These are phyloP conservation scores for Nemania diffusa DNA, from an alignment of 2,329 filamentous ascomycete genomes.

Conservation along the genomic window DNA sequence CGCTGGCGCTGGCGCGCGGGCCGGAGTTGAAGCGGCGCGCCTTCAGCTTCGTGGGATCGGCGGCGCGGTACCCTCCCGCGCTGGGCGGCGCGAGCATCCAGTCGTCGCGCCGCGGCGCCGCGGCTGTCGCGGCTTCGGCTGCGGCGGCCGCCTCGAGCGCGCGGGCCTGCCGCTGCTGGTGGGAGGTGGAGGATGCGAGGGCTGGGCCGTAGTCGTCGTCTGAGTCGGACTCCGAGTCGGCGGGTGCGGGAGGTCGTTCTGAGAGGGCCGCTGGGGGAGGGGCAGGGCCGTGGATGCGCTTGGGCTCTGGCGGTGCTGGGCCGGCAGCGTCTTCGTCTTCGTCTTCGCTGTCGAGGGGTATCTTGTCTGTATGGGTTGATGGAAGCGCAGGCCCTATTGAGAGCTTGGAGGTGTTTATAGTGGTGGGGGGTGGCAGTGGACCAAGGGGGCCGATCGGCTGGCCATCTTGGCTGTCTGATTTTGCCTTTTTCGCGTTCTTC, in stretches of 20 bases:
- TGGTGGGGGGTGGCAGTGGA: constrained; percentile 33
- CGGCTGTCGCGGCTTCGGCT: constrained; percentile 48
- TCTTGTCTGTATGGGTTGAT: constrained; percentile 41
- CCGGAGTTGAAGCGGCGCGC: constrained; percentile 84
- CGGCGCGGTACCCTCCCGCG: constrained; percentile 66
- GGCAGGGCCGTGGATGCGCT: constrained; percentile 55
- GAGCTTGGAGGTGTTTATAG: constrained; percentile 26
- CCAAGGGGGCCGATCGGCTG: constrained; percentile 41
- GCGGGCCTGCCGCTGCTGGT: constrained; percentile 43
- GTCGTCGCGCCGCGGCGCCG: constrained; percentile 76
- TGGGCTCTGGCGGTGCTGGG: constrained; percentile 40
- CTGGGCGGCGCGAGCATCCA: constrained; percentile 83
- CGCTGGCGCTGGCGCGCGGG: constrained; percentile 50
- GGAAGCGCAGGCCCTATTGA: constrained; percentile 41
- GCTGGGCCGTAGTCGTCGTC: constrained; percentile 67
- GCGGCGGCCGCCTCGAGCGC: constrained; percentile 47
- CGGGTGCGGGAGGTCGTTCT: constrained; percentile 49
- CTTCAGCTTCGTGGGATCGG: constrained; percentile 84
- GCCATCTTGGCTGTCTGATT: constrained; percentile 55
- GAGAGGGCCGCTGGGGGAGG: constrained; percentile 56
- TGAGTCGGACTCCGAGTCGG: constrained; percentile 53
- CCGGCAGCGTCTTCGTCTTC: constrained; percentile 38
- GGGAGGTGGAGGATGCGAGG: constrained; percentile 59
- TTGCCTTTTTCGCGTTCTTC: constrained; percentile 57
- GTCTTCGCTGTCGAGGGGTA: constrained; percentile 39